phyloP scores from a whole-genome alignment of 495 filamentous ascomycete species.

The Aspergillus indologenus region DNA sequence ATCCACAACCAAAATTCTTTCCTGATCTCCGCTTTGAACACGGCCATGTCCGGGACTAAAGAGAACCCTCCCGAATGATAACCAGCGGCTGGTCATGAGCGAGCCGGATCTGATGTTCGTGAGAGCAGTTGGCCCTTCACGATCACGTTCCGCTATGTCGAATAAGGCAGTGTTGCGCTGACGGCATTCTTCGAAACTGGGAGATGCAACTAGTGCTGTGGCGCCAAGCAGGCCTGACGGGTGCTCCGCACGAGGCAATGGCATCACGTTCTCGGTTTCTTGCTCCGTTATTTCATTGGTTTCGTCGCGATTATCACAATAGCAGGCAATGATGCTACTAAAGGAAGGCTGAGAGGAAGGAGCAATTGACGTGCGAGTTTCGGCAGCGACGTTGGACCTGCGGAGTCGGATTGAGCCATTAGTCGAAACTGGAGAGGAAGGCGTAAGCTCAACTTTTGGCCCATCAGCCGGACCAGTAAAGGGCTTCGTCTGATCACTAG shows the following conservation, averaged over 20 bases:
- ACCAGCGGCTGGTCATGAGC: slow-evolving; percentile 77
- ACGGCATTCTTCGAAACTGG: slow-evolving; percentile 32
- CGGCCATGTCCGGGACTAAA: slow-evolving; percentile 89
- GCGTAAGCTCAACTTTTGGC: slow-evolving; percentile 21
- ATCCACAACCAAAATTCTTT: slow-evolving; percentile 81
- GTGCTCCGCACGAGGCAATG: slow-evolving; percentile 21
- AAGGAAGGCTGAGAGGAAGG: slow-evolving; percentile 42
- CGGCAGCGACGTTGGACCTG: slow-evolving; percentile 41
- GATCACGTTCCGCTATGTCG: slow-evolving; percentile 52
- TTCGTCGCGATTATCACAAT: slow-evolving; percentile 23
- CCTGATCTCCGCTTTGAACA: slow-evolving; percentile 58
- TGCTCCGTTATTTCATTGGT: slow-evolving; percentile 2
- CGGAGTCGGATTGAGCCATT: slow-evolving; percentile 37
- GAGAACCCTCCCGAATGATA: slow-evolving; percentile 91
- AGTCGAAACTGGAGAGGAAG: slow-evolving; percentile 29
- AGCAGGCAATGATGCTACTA: slow-evolving; percentile 38
- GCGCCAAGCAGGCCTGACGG: slow-evolving; percentile 32
- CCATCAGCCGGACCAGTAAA: slow-evolving; percentile 14
- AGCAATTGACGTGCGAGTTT: slow-evolving; percentile 37
- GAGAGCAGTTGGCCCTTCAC: slow-evolving; percentile 62
- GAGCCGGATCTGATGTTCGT: slow-evolving; percentile 82
- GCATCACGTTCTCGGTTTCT: slow-evolving; percentile 8
- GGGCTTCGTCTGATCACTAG: slow-evolving; percentile 16
- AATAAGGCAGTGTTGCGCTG: slow-evolving; percentile 43
- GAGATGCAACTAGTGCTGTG: slow-evolving; percentile 26